phyloP scores from a whole-genome alignment of 2,329 filamentous ascomycete species.

The Trichoderma sp. region DNA sequence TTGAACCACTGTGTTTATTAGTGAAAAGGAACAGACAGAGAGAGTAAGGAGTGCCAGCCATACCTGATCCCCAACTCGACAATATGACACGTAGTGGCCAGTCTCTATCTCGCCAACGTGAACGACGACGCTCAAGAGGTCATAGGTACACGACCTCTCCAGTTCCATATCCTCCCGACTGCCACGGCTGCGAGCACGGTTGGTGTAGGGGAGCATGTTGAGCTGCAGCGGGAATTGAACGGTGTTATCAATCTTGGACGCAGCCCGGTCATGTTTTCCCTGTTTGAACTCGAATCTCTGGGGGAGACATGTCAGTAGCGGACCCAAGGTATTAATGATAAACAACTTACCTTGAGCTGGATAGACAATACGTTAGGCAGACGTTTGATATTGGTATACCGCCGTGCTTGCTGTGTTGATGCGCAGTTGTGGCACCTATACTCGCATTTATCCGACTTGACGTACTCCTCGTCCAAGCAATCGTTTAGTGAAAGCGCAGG shows the following conservation, averaged over 20 bases:
- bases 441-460: slow-evolving; percentile 80
- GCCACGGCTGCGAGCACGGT: slow-evolving; percentile 55
- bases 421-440: slow-evolving; percentile 84
- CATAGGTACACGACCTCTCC: slow-evolving; percentile 71
- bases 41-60: neutral
- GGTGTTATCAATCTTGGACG: slow-evolving; percentile 83
- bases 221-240: slow-evolving; percentile 83
- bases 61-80: slow-evolving; percentile 70
- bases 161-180: slow-evolving; percentile 55
- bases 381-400: slow-evolving; percentile 79
- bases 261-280: slow-evolving; percentile 61
- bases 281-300: slow-evolving; percentile 72
- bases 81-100: slow-evolving; percentile 90
- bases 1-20: slow-evolving; percentile 71
- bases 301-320: neutral
- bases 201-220: slow-evolving; percentile 89
- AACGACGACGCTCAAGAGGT: slow-evolving; percentile 84
- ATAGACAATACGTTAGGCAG: slow-evolving; percentile 87
- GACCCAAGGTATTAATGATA: neutral
- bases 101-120: slow-evolving; percentile 92
- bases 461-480: slow-evolving; percentile 83
- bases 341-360: slow-evolving; percentile 73
- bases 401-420: slow-evolving; percentile 72
- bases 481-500: slow-evolving; percentile 56
- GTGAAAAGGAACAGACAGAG: slow-evolving; percentile 14